A percentile compares a stretch with the other conserved stretches of the same genome.
Evolutionary conservation across 2,329 filamentous ascomycete genomes (phyloP).

Genomic region (Penicillium sp.): DNA sequence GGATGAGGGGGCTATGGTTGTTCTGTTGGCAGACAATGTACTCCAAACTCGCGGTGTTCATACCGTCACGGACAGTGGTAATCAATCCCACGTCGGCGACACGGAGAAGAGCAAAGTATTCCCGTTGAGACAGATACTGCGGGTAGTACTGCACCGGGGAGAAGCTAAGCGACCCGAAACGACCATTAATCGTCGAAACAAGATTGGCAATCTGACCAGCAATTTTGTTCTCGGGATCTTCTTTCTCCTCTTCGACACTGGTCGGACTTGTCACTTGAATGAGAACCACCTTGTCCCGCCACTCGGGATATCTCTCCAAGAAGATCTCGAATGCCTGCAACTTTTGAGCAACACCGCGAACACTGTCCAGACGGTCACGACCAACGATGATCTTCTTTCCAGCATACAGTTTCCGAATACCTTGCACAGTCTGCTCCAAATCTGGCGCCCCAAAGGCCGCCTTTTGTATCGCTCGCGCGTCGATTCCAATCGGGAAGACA

Average conservation of each 20-base stretch:
- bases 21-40: constrained; percentile 92
- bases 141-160: constrained; percentile 93
- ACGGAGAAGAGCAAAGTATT: constrained; percentile 93
- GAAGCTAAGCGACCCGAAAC: constrained; percentile 84
- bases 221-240: constrained; percentile 77
- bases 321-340: constrained; percentile 92
- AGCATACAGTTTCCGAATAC: constrained; percentile 75
- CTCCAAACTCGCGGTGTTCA: constrained; percentile 96
- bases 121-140: constrained; percentile 84
- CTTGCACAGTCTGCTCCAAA: constrained; percentile 71
- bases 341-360: constrained; percentile 93
- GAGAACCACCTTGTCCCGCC: constrained; percentile 87
- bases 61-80: constrained; percentile 92
- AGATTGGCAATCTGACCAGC: constrained; percentile 88
- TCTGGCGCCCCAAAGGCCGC: constrained; percentile 72
- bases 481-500: constrained; percentile 93
- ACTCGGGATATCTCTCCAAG: constrained; percentile 85
- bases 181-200: constrained; percentile 87
- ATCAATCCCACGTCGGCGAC: constrained; percentile 90
- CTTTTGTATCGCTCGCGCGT: constrained; percentile 76
- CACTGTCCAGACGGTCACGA: constrained; percentile 88
- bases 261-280: constrained; percentile 94
- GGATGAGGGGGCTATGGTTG: constrained; percentile 81
- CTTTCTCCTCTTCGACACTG: constrained; percentile 75
- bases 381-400: constrained; percentile 95